These are phyloP conservation scores for Irpex sp. DNA, from an alignment of 1,284 basidiomycete species.

Conservation along the genomic window DNA sequence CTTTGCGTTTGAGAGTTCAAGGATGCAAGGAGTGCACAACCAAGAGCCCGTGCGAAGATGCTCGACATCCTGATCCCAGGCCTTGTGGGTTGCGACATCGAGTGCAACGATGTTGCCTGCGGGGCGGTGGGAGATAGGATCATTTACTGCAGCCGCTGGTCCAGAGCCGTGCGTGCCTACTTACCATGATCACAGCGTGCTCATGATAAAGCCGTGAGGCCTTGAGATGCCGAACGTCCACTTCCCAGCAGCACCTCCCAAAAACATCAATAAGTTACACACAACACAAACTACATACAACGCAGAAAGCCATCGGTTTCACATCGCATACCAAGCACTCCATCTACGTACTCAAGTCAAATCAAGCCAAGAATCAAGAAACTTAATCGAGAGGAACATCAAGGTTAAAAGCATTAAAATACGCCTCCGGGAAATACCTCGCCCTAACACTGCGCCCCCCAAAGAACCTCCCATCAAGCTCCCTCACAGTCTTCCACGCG, in stretches of 20 bases:
- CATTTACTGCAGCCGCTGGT: neutral
- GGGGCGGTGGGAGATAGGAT: neutral
- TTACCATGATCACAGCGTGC: too few relatives aligned
- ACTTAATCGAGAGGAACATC: constrained; percentile 33
- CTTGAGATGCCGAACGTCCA: neutral
- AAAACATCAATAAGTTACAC: too few relatives aligned
- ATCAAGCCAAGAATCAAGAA: too few relatives aligned
- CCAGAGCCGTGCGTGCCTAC: too few relatives aligned
- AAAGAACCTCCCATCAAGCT: constrained; percentile 89
- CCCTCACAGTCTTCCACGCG: constrained; percentile 91
- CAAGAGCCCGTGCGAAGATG: neutral
- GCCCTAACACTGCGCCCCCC: constrained; percentile 82
- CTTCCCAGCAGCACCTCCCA: too few relatives aligned
- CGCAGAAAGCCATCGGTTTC: too few relatives aligned
- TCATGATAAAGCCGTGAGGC: too few relatives aligned
- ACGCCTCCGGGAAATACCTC: constrained; percentile 74
- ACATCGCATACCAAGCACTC: neutral
- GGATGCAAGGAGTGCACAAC: neutral
- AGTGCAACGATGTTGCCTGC: neutral
- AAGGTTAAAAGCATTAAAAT: constrained; percentile 50
- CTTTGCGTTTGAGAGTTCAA: too few relatives aligned
- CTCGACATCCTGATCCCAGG: neutral
- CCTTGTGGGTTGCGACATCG: neutral
- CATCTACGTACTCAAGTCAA: neutral
- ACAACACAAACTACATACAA: too few relatives aligned